Base-by-base conservation (phyloP, 805 yeast genomes). In the Tetrapisispora iriomotensis region DNA sequence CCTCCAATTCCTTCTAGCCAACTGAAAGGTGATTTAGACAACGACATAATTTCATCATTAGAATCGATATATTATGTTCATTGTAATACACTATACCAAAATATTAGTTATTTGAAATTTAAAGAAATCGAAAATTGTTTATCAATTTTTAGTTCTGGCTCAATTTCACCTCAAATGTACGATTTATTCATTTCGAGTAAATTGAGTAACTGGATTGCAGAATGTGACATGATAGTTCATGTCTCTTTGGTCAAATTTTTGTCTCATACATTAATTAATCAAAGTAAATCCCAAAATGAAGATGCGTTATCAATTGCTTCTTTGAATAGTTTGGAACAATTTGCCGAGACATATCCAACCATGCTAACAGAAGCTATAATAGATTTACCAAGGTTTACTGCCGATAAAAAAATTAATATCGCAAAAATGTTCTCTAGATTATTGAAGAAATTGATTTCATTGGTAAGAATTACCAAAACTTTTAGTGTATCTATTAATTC, bases 151-250 rank as follows among this genome's bases (percentile, higher is more conserved):
- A 71, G 64, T 40, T 49, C 59, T 60, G 67, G 67, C 13, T 66
- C 75, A 1, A 66, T 84, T 39, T 75, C 87, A 0, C 66, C 75
- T 0, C 82, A 82, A 3, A 81, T 78, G 29, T 72, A 70, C 51
- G 72, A 72, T 47, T 60, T 84, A 18, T 72, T 78, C 51, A 66
- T 66, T 6, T 63, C 71, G 9, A 72, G 72, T 12, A 58, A 62
- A 6, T 50, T 77, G 12, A 50, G 66, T 5, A 69, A 69, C 13
- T 85, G 95, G 94, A 68, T 82, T n/a, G 49, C 67, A 24, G 62
- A 71, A 34, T 81, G 86, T 53, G 95, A 86, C 56, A 50, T 70
- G 43, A 63, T 72, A n/a, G 70, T 79, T 61, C 82, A 79, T 59
- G 56, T 56, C 41, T 66, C 67, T 25, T 60, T 74, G 49, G 65